A percentile compares a stretch with the other conserved stretches of the same genome.
phyloP scores from a whole-genome alignment of 805 yeast species.

The Wickerhamiella kurtzmanii region DNA sequence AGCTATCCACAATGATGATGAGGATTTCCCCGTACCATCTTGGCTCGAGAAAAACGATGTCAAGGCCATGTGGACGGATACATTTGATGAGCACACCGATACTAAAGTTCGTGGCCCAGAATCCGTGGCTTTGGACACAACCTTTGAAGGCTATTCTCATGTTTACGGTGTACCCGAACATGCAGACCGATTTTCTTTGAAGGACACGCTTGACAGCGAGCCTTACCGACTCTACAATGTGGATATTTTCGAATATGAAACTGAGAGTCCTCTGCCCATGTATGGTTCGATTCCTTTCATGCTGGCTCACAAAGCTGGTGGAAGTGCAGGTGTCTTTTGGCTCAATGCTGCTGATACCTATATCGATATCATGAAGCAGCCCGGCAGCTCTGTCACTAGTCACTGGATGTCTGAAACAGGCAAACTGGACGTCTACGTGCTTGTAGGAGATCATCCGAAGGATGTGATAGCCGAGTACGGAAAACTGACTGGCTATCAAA shows the following conservation, averaged over 20 bases:
- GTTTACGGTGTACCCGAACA: constrained; percentile 97
- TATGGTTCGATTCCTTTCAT: constrained; percentile 89
- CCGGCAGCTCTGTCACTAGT: constrained; percentile 29
- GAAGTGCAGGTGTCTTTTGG: constrained; percentile 77
- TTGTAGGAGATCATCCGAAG: constrained; percentile 48
- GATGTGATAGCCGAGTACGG: constrained; percentile 50
- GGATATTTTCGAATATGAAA: constrained; percentile 88
- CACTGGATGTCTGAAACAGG: constrained; percentile 97
- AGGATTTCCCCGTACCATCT: constrained; percentile 26
- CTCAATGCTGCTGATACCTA: constrained; percentile 86
- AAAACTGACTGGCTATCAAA: constrained; percentile 54
- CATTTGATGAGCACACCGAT: constrained; percentile 57
- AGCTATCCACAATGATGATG: too few species aligned
- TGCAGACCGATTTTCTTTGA: constrained; percentile 63
- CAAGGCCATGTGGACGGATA: constrained; percentile 55
- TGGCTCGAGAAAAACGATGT: constrained; percentile 35
- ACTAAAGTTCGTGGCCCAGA: constrained; percentile 61
- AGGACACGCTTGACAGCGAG: constrained; percentile 47
- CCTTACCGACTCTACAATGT: constrained; percentile 88
- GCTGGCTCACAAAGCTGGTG: constrained; percentile 46
- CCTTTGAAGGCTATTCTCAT: constrained; percentile 43
- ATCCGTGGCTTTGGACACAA: constrained; percentile 66
- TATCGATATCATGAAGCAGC: constrained; percentile 40
- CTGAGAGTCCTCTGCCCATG: constrained; percentile 75
- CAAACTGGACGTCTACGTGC: constrained; percentile 54